Evolutionary conservation across 2,329 filamentous ascomycete species (phyloP), one percentile per base, ranked within the genome.

Genomic region (Harringtonia aguacate): DNA sequence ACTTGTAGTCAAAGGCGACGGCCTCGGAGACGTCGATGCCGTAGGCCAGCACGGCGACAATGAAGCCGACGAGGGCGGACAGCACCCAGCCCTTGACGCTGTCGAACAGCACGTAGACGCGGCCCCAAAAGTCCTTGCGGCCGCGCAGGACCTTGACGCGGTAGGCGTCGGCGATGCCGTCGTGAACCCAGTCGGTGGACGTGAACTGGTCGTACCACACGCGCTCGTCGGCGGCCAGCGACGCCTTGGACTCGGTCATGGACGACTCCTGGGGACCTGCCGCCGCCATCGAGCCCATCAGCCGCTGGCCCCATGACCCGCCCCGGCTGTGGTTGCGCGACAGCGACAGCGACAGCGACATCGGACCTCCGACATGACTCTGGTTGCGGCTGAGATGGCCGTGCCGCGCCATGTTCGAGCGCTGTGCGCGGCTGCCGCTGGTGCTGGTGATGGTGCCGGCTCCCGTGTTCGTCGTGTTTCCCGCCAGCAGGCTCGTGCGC

Each of bases 161-260:
- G 55, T 88, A 86, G 10, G 89, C 87, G 63, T 97, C 92, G 56
- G 88, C 86, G 53, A 98, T 95, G 60, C 84, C 89, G 62, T 98
- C 92, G 59, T 95, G 90, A 1, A 98, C 89, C 92, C 92, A 98
- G 61, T 98, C 90, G 44, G 87, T 95, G 8, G 86, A 94, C 7
- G 88, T 95, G 57, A 95, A 95, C 63, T 98, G 92, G 67, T 98
- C 92, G 64, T 97, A 97, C 92, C 92, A 97, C 10, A 94, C 84
- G 48, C 92, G 81, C 53, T 97, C 88, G 57, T 95, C 86, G 41
- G 81, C 69, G 53, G 79, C 40, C 10, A 84, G 64, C 5, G 78
- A 81, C 29, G 71, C 66, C 55, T 81, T 84, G 39, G 80, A 81
- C 49, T 83, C 79, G 48, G 70, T 62, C 62, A 81, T 66, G 48